phyloP scores from a whole-genome alignment of 495 filamentous ascomycete species.

The Ramalina intermedia region DNA sequence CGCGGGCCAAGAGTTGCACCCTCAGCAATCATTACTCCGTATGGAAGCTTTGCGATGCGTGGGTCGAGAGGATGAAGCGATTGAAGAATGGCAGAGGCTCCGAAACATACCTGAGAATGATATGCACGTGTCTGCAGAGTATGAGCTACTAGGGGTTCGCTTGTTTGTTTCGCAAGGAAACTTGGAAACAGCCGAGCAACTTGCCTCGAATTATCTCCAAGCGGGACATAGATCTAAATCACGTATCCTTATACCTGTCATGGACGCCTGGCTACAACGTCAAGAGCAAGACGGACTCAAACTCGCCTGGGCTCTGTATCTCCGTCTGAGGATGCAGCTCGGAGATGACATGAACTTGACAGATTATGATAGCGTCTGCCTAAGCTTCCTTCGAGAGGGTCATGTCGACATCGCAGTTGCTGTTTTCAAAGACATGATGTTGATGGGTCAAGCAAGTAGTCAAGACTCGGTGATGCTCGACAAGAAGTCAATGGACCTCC shows the following conservation, averaged over 20 bases:
- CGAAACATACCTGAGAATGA: conserved; percentile 36
- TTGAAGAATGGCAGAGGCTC: conserved; percentile 50
- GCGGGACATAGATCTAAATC: conserved; percentile 33
- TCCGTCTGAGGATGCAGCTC: conserved; percentile 42
- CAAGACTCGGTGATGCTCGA: conserved; percentile 37
- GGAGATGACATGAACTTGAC: conserved; percentile 50
- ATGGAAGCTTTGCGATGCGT: conserved; percentile 49
- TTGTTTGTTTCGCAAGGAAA: conserved; percentile 48
- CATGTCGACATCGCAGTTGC: conserved; percentile 49
- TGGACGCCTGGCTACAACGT: conserved; percentile 31
- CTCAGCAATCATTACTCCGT: conserved; percentile 45
- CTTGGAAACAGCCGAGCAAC: conserved; percentile 46
- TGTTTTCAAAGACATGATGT: conserved; percentile 78
- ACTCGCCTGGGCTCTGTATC: conserved; percentile 54
- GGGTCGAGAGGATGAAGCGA: conserved; percentile 42
- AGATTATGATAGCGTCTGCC: conserved; percentile 58
- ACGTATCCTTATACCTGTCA: conserved; percentile 53
- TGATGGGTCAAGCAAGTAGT: conserved; percentile 36
- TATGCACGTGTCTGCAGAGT: conserved; percentile 36
- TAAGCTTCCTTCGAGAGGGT: conserved; percentile 44
- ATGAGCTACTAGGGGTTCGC: conserved; percentile 54
- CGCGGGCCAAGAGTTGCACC: conserved; percentile 34
- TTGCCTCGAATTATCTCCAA: conserved; percentile 42
- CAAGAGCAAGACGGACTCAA: conserved; percentile 27
- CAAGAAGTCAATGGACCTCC: conserved; percentile 27